Base-by-base conservation (phyloP, 805 yeast genomes). In the Kodamaea jinghongensis region DNA sequence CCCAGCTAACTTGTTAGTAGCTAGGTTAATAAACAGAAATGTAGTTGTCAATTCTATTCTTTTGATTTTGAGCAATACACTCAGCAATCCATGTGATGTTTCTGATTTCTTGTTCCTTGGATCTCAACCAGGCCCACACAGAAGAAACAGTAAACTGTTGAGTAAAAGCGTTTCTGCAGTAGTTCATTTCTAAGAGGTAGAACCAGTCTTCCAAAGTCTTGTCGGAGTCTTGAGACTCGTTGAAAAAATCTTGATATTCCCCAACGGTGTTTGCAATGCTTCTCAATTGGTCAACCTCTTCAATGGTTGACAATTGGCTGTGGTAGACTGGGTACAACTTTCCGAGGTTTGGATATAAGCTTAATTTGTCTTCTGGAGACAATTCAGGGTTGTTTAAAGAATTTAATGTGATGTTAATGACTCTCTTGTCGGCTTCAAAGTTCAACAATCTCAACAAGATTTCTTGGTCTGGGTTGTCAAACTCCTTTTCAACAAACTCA, bases 81-180 rank as follows among this genome's bases (percentile, higher is more conserved):
- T 93, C 99, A 36, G 98, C 96, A 42, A 93, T 91, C 99, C 99
- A 93, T n/a, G 98, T 88, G 50, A 93, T 84, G 62, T 93, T 93
- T 65, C 99, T 79, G 44, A 95, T 80, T 65, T 93, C 99, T 67
- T 95, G 99, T 65, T 93, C 99, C 57, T 85, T 86, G 12, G 96
- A 83, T 65, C 88, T 85, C 58, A 95, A 77, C 95, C 96, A 93
- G 5, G 96, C 96, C 93, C 96, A 93, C 41, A 93, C 73, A 2
- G 96, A 84, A 28, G 89, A 77, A 52, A 85, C 77, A 12, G 96
- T 81, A 64, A 93, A 93, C 63, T 91, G 98, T 67, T 93, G 99
- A 25, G 99, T 90, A 64, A 93, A 89, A 0, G 96, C 96, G 58
- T 84, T 82, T 56, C 81, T 85, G 66, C 96, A 90, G 45, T 86